Evolutionary conservation across 257 asterid species (phyloP), one percentile per base, ranked within the genome.

Genomic region (Solanum pimpinellifolium): DNA sequence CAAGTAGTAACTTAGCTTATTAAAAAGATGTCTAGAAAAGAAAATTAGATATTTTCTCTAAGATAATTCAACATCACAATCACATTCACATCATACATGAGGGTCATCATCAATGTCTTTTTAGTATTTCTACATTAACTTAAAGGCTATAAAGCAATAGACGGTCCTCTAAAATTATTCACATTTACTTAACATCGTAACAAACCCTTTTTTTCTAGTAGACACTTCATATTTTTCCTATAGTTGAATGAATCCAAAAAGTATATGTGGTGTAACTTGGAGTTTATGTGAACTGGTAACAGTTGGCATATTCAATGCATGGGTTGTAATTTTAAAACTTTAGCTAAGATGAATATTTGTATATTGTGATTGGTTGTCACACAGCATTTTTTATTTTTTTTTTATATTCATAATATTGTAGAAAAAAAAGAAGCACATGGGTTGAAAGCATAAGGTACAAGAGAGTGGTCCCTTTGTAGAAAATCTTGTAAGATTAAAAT

Each of bases 361-460:
- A 59, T 59, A 59, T 59, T 59, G 37, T 76, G 14, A 42, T 76
- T 42, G 37, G 83, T 41, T 76, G 83, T 76, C 52, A 21, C 13
- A 29, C n/a, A 60, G 9, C 10, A 7, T 25, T 56, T 56, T 56
- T 56, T 27, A 2, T 29, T 31, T 31, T 31, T 31, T 3, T 56
- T 56, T 56, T 11, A n/a, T 20, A 20, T 62, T 81, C 85, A 78
- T 87, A 86, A 84, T 90, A 83, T 83, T 83, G 86, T 87, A 68
- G 33, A 59, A 89, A 88, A 35, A 37, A 35, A 86, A 56, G 59
- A 35, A 74, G 89, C 90, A 89, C 92, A 91, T 89, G 91, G 92
- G 90, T 75, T 78, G 92, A 87, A 84, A 73, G 86, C 81, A 86
- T 16, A 75, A 35, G 86, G 89, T 89, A 83, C 90, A 87, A 86